phyloP scores from a whole-genome alignment of 106 monocot species.

The Allium cepa region DNA sequence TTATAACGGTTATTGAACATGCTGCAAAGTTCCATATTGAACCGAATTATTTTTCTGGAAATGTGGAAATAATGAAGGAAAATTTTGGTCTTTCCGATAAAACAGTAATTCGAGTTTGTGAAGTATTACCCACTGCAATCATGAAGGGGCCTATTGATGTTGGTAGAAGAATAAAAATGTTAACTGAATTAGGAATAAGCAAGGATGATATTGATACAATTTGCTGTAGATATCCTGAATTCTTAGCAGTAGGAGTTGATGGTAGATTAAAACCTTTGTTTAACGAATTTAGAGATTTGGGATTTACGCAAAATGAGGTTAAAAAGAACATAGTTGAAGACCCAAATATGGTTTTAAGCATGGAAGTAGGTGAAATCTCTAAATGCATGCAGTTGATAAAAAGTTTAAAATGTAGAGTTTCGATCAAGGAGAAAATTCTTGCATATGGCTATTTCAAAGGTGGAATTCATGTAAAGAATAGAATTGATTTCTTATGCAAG shows the following conservation, averaged over 20 bases:
- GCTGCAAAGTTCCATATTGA: conserved; percentile 19
- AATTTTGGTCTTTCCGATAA: conserved; percentile 30
- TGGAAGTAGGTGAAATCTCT: conserved; percentile 69
- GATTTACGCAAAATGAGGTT: conserved; percentile 26
- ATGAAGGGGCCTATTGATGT: conserved; percentile 17
- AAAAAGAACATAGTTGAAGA: conserved; percentile 22
- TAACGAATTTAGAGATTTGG: conserved; percentile 39
- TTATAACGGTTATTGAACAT: conserved; percentile 29
- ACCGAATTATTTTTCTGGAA: conserved; percentile 14
- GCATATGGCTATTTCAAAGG: conserved; percentile 35
- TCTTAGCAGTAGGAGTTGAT: conserved; percentile 21
- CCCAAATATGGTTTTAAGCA: conserved; percentile 33
- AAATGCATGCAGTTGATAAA: conserved; percentile 34
- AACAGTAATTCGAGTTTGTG: conserved; percentile 27
- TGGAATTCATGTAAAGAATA: conserved; percentile 37
- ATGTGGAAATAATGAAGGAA: conserved; percentile 16
- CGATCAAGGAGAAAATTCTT: conserved; percentile 55
- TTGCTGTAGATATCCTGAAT: conserved; percentile 27
- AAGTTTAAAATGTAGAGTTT: conserved; percentile 56
- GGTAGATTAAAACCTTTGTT: conserved; percentile 48
- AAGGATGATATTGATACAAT: conserved; percentile 32
- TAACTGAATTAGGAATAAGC: conserved; percentile 23
- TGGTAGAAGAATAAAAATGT: conserved; percentile 21
- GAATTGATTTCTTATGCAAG: conserved; percentile 54
- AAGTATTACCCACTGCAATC: conserved; percentile 21